Percentiles rank a stretch among this genome's conserved stretches.
phyloP scores from a whole-genome alignment of 768 basidiomycete genomes.

The Tricholoma sp. region DNA sequence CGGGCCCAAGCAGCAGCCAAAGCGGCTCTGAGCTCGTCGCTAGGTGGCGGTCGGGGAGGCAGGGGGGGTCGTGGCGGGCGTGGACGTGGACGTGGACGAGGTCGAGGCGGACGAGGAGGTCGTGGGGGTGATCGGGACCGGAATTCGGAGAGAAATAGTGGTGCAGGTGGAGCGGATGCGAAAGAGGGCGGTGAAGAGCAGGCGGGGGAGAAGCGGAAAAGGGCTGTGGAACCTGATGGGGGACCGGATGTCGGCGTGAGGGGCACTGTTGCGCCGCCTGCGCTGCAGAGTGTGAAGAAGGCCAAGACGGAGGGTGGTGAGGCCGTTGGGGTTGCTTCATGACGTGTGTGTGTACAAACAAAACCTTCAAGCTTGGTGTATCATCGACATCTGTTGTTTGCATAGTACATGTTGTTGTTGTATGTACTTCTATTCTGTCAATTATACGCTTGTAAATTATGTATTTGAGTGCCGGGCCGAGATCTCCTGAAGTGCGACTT shows the following conservation, averaged over 20 bases:
- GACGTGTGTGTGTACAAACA: not conserved
- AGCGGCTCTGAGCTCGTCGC: slow-evolving; percentile 30
- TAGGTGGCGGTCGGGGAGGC: slow-evolving; percentile 23
- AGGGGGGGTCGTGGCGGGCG: slow-evolving; percentile 36
- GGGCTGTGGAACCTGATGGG: slow-evolving; percentile 73
- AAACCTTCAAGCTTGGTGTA: not conserved
- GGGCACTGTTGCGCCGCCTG: slow-evolving; percentile 56
- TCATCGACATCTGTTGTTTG: not conserved
- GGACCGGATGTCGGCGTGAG: slow-evolving; percentile 64
- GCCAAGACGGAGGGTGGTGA: slow-evolving; percentile 35
- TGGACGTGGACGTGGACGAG: slow-evolving; percentile 43
- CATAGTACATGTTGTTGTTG: not conserved
- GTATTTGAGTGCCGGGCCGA: too few species aligned
- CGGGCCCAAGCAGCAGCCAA: slow-evolving; percentile 67
- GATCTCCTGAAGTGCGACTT: too few species aligned
- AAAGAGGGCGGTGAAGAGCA: slow-evolving; percentile 37
- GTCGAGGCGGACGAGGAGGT: slow-evolving; percentile 31
- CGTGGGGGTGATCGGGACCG: slow-evolving; percentile 38
- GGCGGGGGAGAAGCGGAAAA: slow-evolving; percentile 71
- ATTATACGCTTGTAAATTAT: too few species aligned
- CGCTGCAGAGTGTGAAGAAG: slow-evolving; percentile 39
- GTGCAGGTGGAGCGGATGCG: slow-evolving; percentile 20
- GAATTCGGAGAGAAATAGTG: slow-evolving; percentile 19
- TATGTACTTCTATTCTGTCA: slow-evolving; percentile 10
- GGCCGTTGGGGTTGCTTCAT: slow-evolving; percentile 11